These are phyloP conservation scores for Vaccinium vitisidaea DNA, from an alignment of 148 eudicot genomes.

Conservation along the genomic window DNA sequence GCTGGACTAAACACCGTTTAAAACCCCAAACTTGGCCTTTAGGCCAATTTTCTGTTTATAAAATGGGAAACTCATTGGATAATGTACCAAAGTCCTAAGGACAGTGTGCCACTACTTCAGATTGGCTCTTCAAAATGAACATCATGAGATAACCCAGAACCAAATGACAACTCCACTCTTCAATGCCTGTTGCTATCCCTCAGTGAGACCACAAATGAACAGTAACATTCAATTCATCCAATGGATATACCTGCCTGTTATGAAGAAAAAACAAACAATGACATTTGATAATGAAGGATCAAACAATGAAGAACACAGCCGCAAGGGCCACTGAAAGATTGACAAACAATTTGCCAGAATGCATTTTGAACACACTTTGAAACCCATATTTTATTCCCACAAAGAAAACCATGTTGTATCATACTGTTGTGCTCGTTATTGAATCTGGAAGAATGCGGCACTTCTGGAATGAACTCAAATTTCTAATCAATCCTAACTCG, in stretches of 20 bases:
- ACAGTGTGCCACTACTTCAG: background rate
- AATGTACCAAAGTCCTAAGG: background rate
- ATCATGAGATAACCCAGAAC: background rate
- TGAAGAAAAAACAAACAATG: background rate
- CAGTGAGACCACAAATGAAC: background rate
- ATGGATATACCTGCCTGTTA: background rate
- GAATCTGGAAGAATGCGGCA: background rate
- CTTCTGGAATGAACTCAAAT: background rate
- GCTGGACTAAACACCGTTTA: too few relatives aligned
- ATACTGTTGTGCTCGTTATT: background rate
- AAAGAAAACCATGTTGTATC: background rate
- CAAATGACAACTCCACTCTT: too few relatives aligned
- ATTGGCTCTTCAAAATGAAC: background rate
- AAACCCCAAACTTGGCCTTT: too few relatives aligned
- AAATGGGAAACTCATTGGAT: too few relatives aligned
- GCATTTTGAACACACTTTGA: background rate
- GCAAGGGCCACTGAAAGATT: background rate
- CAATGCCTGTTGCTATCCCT: too few relatives aligned
- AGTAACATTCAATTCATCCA: background rate
- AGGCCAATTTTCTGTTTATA: too few relatives aligned
- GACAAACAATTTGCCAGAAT: background rate
- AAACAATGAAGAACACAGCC: background rate
- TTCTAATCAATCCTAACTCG: background rate
- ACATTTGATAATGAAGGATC: background rate
- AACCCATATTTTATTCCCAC: background rate